A percentile compares a stretch with the other conserved stretches of the same genome.
phyloP scores from a whole-genome alignment of 2,329 filamentous ascomycete genomes.

The Cordyceps javanica region DNA sequence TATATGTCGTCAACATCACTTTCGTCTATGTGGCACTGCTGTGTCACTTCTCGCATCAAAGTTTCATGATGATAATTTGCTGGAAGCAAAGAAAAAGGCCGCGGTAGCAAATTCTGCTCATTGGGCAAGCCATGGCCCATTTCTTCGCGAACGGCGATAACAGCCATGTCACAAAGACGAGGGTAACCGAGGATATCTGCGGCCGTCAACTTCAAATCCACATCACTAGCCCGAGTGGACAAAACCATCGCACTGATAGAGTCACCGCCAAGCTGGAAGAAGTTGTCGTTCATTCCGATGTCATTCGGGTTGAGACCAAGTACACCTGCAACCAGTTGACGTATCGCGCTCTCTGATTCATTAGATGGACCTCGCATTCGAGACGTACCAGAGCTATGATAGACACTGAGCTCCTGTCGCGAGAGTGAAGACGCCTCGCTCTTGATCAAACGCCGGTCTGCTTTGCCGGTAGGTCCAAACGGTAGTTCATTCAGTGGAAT shows the following conservation, averaged over 20 bases:
- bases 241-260: constrained; percentile 35
- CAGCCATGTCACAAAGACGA: background rate
- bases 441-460: background rate
- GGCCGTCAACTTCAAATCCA: constrained; percentile 22
- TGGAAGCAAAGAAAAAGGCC: background rate
- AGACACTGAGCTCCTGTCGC: background rate
- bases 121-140: no score
- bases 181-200: constrained; percentile 32
- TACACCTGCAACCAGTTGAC: background rate
- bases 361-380: background rate
- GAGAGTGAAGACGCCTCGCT: background rate
- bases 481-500: background rate
- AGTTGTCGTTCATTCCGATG: constrained; percentile 35
- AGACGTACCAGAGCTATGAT: background rate
- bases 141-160: no score
- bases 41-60: constrained; percentile 14
- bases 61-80: constrained; percentile 6
- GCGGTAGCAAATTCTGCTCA: background rate
- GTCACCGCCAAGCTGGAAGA: constrained; percentile 40
- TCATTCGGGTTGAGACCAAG: background rate
- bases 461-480: background rate
- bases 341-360: background rate
- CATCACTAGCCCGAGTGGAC: background rate
- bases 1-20: constrained; percentile 30
- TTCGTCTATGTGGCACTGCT: constrained; percentile 18